Conservation (phyloP, 768 basidiomycete species). For the Asterophora parasitica region DNA sequence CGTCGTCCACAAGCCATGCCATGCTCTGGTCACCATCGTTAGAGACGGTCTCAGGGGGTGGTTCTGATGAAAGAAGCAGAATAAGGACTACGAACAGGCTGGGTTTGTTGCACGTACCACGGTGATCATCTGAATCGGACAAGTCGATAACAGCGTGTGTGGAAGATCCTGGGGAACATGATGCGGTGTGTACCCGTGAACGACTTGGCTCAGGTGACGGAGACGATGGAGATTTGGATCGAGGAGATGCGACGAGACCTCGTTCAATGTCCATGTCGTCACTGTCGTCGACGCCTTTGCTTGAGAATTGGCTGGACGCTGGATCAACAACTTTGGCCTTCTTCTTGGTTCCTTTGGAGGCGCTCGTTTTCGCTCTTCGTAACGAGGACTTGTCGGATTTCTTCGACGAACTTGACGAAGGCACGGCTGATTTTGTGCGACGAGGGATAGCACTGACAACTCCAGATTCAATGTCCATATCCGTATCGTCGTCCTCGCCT, state of each 20-base stretch:
- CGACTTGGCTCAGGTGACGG: not conserved
- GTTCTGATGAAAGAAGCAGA: not conserved
- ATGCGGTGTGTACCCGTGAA: not conserved
- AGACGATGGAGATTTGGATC: not conserved
- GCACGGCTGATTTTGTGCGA: conserved; percentile 45
- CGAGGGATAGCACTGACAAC: conserved; percentile 37
- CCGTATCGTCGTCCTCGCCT: conserved; percentile 63
- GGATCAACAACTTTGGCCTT: conserved; percentile 18
- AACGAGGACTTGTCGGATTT: conserved; percentile 29
- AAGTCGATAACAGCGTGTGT: conserved; percentile 10
- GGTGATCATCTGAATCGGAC: conserved; percentile 7
- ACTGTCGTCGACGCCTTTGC: conserved; percentile 45
- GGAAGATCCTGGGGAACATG: not conserved
- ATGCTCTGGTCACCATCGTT: conserved; percentile 36
- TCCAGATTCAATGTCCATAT: conserved; percentile 61
- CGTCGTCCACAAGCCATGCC: conserved; percentile 62
- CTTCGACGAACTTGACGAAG: conserved; percentile 23
- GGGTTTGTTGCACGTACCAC: conserved; percentile 1
- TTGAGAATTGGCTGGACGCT: conserved; percentile 38
- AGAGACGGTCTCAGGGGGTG: not conserved
- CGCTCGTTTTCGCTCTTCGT: conserved; percentile 43
- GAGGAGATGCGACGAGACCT: conserved; percentile 26
- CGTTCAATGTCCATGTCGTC: conserved; percentile 53
- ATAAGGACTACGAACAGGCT: not conserved
- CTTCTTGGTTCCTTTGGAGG: conserved; percentile 23